These are phyloP conservation scores for Dimocarpus longan DNA, from an alignment of 345 rosid genomes.

Conservation along the genomic window DNA sequence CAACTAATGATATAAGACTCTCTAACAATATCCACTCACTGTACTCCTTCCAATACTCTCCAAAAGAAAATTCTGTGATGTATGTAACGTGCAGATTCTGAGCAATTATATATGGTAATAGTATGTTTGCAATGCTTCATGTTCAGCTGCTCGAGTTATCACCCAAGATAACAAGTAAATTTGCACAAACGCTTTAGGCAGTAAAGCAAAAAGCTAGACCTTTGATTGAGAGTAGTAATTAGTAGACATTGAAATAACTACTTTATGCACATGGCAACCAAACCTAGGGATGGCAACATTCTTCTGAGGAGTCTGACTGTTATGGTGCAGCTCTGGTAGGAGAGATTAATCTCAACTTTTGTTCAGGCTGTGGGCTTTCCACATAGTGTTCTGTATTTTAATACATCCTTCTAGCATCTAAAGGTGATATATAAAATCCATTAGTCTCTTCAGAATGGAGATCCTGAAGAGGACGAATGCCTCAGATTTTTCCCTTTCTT, in stretches of 20 bases:
- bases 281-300: not conserved
- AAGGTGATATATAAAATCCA: not conserved
- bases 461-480: not conserved
- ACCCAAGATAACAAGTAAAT: not conserved
- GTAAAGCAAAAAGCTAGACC: not conserved
- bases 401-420: not conserved
- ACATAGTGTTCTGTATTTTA: not conserved
- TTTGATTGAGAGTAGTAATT: not conserved
- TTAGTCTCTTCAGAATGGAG: not conserved
- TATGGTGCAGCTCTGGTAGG: not conserved
- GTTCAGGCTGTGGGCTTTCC: not conserved
- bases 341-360: not conserved
- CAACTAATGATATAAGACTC: no score
- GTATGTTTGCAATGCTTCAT: not conserved
- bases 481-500: not conserved
- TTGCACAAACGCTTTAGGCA: not conserved
- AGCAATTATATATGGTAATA: not conserved
- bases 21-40: not conserved
- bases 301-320: not conserved
- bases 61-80: not conserved
- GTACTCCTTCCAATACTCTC: not conserved
- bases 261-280: not conserved
- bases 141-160: not conserved
- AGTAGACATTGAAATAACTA: not conserved
- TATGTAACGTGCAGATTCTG: not conserved